Evolutionary conservation across 129 eudicot genomes (phyloP).

Genomic region (Ambrosia artemisiifolia): DNA sequence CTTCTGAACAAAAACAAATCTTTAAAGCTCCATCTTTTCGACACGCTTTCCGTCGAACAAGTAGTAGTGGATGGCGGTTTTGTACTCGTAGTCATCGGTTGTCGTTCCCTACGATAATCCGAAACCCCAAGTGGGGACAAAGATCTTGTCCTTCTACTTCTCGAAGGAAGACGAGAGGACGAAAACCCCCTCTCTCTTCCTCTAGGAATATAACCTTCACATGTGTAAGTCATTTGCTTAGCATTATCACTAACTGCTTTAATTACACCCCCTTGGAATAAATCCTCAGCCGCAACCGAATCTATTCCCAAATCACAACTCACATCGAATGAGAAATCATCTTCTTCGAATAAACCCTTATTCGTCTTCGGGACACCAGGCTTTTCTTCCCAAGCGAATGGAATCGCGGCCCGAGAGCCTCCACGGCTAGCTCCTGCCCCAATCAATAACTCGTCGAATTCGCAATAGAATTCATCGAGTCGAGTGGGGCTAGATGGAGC

Average conservation of each 20-base stretch:
- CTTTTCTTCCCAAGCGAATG: conserved; percentile 50
- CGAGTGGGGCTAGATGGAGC: conserved; percentile 66
- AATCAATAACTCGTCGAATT: conserved; percentile 36
- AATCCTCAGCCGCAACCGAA: conserved; percentile 50
- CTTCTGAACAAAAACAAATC: conserved; percentile 78
- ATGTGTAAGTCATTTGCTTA: neutral
- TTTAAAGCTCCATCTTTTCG: conserved; percentile 56
- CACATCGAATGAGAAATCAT: conserved; percentile 60
- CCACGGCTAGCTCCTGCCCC: neutral
- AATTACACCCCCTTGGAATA: conserved; percentile 55
- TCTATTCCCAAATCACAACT: conserved; percentile 26
- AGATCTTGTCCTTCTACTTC: conserved; percentile 57
- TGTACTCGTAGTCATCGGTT: neutral
- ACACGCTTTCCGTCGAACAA: conserved; percentile 18
- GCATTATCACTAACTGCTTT: conserved; percentile 23
- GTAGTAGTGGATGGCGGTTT: conserved; percentile 14
- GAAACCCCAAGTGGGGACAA: conserved; percentile 61
- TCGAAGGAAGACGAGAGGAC: conserved; percentile 21
- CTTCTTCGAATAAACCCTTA: conserved; percentile 21
- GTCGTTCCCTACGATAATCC: conserved; percentile 26
- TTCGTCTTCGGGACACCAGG: conserved; percentile 35
- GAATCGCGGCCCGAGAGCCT: conserved; percentile 17
- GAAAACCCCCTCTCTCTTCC: conserved; percentile 56
- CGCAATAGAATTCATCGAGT: conserved; percentile 25
- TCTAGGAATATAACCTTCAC: conserved; percentile 34